Evolutionary conservation across 352 stramenopile species (phyloP).

Genomic region (Phytophthora cactorum): DNA sequence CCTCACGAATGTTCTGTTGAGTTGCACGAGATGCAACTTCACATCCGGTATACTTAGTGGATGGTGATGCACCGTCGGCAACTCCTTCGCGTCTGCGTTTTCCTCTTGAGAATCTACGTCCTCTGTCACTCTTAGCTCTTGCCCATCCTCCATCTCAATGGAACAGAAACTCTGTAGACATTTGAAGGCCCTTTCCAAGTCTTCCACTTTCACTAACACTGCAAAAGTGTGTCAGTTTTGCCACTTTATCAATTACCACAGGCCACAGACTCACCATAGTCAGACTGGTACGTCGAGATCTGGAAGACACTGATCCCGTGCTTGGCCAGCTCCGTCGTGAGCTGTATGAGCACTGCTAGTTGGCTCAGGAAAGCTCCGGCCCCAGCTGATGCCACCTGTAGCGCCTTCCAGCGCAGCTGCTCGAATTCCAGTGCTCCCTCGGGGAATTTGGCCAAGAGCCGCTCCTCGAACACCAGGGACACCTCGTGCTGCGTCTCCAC

Average conservation of each 20-base stretch:
- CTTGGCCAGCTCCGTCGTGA: constrained; percentile 60
- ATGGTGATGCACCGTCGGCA: constrained; percentile 49
- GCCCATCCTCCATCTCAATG: constrained; percentile 56
- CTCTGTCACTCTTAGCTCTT: constrained; percentile 17
- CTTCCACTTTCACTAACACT: constrained; percentile 72
- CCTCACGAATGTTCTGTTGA: constrained; percentile 48
- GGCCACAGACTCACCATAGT: constrained; percentile 50
- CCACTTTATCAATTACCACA: constrained; percentile 1
- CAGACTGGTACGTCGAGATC: constrained; percentile 78
- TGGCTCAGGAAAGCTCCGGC: constrained; percentile 62
- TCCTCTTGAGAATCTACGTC: not conserved
- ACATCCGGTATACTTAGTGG: constrained; percentile 62
- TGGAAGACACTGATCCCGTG: constrained; percentile 69
- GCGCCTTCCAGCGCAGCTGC: constrained; percentile 58
- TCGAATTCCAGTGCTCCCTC: constrained; percentile 49
- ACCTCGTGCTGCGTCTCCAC: constrained; percentile 74
- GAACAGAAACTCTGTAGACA: constrained; percentile 65
- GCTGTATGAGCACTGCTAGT: constrained; percentile 60
- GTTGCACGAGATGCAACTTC: constrained; percentile 61
- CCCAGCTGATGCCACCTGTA: constrained; percentile 66
- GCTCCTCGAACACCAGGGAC: constrained; percentile 68
- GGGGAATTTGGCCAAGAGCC: constrained; percentile 47
- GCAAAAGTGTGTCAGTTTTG: constrained; percentile 5
- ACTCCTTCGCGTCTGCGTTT: constrained; percentile 14
- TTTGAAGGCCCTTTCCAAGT: constrained; percentile 47